Percentiles rank a stretch among this genome's conserved stretches.
Conservation (phyloP, 1,139 yeast genomes). For the Candida sojae region DNA sequence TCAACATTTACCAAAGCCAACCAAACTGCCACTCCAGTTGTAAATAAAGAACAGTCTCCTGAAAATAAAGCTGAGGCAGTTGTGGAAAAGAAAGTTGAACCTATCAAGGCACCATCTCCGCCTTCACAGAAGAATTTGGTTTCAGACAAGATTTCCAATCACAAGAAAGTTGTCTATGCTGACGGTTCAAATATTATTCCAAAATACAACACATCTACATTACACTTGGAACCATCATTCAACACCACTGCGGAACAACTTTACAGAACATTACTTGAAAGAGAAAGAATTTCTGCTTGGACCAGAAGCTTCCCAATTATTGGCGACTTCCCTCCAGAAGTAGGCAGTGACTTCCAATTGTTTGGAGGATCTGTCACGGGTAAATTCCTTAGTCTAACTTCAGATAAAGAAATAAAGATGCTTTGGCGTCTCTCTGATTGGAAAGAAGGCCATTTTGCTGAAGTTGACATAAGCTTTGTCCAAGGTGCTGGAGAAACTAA, state of each 20-base stretch:
- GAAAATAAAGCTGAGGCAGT: not conserved
- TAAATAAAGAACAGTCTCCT: not conserved
- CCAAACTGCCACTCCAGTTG: slow-evolving; percentile 32
- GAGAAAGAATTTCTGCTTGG: slow-evolving; percentile 84
- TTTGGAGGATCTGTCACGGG: slow-evolving; percentile 93
- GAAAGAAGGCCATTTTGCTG: slow-evolving; percentile 82
- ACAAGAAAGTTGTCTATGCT: not conserved
- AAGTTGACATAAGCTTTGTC: slow-evolving; percentile 61
- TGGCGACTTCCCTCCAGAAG: slow-evolving; percentile 50
- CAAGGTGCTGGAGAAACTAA: slow-evolving; percentile 84
- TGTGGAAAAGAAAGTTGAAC: slow-evolving; percentile 20
- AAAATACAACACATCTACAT: slow-evolving; percentile 74
- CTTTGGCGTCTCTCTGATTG: slow-evolving; percentile 89
- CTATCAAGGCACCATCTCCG: slow-evolving; percentile 13
- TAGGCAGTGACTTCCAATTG: slow-evolving; percentile 64
- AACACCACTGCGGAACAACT: slow-evolving; percentile 87
- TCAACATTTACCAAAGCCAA: slow-evolving; percentile 69
- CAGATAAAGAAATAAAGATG: slow-evolving; percentile 62
- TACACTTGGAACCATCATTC: slow-evolving; percentile 78
- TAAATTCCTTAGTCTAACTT: slow-evolving; percentile 58
- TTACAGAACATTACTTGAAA: slow-evolving; percentile 73
- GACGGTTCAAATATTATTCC: slow-evolving; percentile 33
- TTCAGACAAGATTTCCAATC: slow-evolving; percentile 6
- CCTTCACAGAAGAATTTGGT: slow-evolving; percentile 2
- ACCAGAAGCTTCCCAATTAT: slow-evolving; percentile 74